These are phyloP conservation scores for Apiospora pterosperma DNA, from an alignment of 2,329 filamentous ascomycete genomes.

Conservation along the genomic window DNA sequence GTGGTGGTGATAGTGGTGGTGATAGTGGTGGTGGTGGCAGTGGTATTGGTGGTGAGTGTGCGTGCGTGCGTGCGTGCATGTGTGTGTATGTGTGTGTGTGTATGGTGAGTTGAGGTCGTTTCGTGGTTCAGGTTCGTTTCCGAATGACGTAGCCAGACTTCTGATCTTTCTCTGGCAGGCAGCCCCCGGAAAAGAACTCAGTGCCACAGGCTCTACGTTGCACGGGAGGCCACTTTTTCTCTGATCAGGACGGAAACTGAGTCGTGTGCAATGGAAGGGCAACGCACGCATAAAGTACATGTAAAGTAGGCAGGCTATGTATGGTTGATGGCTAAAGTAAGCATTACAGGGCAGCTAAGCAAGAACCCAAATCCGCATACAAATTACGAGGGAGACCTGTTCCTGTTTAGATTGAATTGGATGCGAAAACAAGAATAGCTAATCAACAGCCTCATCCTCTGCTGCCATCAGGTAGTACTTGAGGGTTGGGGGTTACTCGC, in stretches of 20 bases:
- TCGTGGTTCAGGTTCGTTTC: conserved; percentile 2
- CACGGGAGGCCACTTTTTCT: not conserved
- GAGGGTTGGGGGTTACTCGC: not conserved
- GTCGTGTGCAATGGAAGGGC: not conserved
- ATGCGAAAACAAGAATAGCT: conserved; percentile 3
- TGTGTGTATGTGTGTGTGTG: too few species aligned
- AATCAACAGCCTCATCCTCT: not conserved
- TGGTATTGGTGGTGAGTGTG: too few species aligned
- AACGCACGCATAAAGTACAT: not conserved
- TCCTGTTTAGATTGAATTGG: not conserved
- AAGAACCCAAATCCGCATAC: not conserved
- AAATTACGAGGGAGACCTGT: not conserved
- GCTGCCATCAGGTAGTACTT: not conserved
- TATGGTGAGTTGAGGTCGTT: not conserved
- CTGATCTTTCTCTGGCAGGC: conserved; percentile 1
- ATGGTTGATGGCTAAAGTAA: not conserved
- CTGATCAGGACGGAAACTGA: not conserved
- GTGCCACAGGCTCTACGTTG: not conserved
- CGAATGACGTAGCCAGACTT: conserved; percentile 5
- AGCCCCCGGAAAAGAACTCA: not conserved
- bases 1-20: not conserved
- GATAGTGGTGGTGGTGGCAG: too few species aligned
- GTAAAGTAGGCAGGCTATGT: not conserved
- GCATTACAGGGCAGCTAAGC: not conserved
- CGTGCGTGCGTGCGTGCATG: too few species aligned